Evolutionary conservation across 345 rosid species (phyloP), one percentile per base, ranked within the genome.

Genomic region (Isatis tinctoria): DNA sequence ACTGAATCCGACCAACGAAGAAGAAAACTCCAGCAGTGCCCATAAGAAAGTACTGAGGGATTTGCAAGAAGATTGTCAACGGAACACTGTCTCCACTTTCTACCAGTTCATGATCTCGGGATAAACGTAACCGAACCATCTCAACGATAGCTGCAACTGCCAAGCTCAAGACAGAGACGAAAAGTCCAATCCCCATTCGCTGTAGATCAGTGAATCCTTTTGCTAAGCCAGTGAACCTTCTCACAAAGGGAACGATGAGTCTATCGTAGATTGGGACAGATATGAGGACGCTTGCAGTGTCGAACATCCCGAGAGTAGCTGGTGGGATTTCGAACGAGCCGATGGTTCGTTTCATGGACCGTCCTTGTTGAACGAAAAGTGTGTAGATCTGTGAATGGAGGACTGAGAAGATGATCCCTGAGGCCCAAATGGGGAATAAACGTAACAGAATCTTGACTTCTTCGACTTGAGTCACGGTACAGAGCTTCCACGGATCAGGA

Each of bases 21-120:
- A 85, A 87, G 67, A 80, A 91, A 5, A 91, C 94, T 72, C 90
- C 98, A 12, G 96, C 85, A 8, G 90, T 93, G 5, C 96, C 98
- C 41, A 91, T 44, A 70, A 93, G 59, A 76, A 85, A 88, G 70
- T 83, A 91, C 18, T 91, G 97, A 0, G 98, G 97, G 33, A 87
- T 79, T 69, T 91, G 97, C 98, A 90, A 93, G 5, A 89, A 74
- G 60, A 90, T 91, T 36, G 85, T 84, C 8, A 93, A 53, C 7
- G 98, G 97, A 40, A 87, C 90, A 0, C 84, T 74, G 6, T 66
- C 86, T 44, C 62, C 81, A 65, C 82, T 4, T 36, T 83, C 85
- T 1, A 74, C 81, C 63, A 90, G 43, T 28, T 85, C 97, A 3
- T 86, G 92, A 79, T 93, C 98, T 43, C 63, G 61, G 0, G 90